Conservation (phyloP, 345 rosid species). For the Lepidium didymum region DNA sequence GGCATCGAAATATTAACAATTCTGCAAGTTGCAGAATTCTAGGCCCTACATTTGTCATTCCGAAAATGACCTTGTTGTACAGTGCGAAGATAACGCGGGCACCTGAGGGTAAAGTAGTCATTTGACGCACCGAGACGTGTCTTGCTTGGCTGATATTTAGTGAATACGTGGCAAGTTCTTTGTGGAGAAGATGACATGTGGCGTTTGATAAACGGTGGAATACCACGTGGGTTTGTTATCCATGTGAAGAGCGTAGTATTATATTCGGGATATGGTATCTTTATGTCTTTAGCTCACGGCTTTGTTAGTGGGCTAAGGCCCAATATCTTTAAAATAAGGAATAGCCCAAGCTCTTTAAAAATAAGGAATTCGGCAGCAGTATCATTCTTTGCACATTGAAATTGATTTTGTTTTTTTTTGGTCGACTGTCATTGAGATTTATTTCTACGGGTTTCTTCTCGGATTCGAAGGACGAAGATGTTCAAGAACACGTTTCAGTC, state of each 20-base stretch:
- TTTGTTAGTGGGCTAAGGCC: slow-evolving; percentile 8
- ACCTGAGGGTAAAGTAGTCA: slow-evolving; percentile 3
- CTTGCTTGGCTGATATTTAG: slow-evolving; percentile 16
- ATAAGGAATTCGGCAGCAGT: background rate
- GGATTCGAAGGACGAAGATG: slow-evolving; percentile 36
- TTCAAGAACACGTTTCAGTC: slow-evolving; percentile 86
- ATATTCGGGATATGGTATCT: background rate
- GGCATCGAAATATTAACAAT: background rate
- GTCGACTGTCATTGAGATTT: background rate
- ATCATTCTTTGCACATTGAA: background rate
- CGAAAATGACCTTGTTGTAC: slow-evolving; percentile 1
- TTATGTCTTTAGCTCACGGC: background rate
- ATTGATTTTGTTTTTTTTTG: background rate
- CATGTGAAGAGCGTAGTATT: background rate
- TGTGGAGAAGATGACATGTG: slow-evolving; percentile 19
- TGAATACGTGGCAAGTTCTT: background rate
- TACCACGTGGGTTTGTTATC: slow-evolving; percentile 9
- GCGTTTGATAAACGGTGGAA: slow-evolving; percentile 11
- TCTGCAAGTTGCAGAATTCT: slow-evolving; percentile 20
- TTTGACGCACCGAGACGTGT: background rate
- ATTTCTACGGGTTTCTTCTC: background rate
- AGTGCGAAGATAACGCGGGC: background rate
- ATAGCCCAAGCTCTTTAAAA: background rate
- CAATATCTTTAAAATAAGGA: background rate
- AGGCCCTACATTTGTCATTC: background rate